These are phyloP conservation scores for Populus tomentosa DNA, from an alignment of 441 rosid genomes.

Conservation along the genomic window DNA sequence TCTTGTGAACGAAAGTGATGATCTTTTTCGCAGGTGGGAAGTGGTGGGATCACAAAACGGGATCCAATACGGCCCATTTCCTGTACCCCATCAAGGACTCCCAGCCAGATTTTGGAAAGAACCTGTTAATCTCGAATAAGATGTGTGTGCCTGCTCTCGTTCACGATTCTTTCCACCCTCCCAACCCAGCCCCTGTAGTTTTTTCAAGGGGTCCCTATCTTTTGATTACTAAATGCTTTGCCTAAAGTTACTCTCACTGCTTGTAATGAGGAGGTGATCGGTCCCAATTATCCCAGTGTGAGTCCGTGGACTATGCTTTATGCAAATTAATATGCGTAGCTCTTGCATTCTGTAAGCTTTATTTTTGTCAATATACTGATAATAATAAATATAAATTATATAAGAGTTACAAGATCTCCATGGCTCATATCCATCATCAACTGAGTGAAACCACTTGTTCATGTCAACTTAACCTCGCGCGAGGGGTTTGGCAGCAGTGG, in stretches of 20 bases:
- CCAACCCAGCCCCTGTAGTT: slow-evolving; percentile 13
- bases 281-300: not conserved
- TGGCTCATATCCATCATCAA: too few species aligned
- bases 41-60: slow-evolving; percentile 58
- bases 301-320: not conserved
- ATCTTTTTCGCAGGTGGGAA: slow-evolving; percentile 60
- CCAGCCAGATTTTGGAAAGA: slow-evolving; percentile 63
- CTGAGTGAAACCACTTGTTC: too few species aligned
- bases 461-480: too few species aligned
- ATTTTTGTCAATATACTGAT: not conserved
- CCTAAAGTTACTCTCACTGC: not conserved
- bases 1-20: not conserved
- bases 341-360: not conserved
- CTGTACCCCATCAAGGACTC: slow-evolving; percentile 72
- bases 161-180: slow-evolving; percentile 1
- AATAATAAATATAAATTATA: too few species aligned
- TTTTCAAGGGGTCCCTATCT: slow-evolving; percentile 1
- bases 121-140: slow-evolving; percentile 16
- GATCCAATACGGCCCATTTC: slow-evolving; percentile 83
- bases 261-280: not conserved
- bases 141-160: slow-evolving; percentile 2
- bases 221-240: not conserved
- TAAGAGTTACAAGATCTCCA: too few species aligned
- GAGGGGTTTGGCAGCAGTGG: too few species aligned
- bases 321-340: not conserved